Evolutionary conservation across 2,329 filamentous ascomycete species (phyloP), one percentile per base, ranked within the genome.

Genomic region (Fusarium sublunatum): DNA sequence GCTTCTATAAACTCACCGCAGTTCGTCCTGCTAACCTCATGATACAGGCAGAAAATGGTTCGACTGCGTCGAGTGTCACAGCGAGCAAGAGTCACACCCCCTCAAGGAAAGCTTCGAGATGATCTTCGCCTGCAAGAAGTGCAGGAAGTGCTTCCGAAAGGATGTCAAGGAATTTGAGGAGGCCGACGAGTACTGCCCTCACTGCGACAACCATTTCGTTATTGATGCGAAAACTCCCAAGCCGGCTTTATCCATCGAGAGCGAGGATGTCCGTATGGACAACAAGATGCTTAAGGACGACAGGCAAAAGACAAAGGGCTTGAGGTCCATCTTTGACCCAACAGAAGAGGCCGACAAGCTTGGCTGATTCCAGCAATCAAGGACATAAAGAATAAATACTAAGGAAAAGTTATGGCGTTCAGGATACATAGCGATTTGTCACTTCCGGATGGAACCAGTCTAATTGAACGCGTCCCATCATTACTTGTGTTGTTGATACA

Each of bases 121-220:
- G 92, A 86, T 83, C 34, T 98, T 99, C 73, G 92, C 92, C 48
- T 99, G 95, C 86, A 99, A 99, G 73, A 99, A 99, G 82, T 99
- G 95, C 88, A 93, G 91, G 70, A 99, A 99, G 80, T 93, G 90
- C 78, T 99, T 99, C 83, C 90, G 95, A 69, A 99, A 98, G 76
- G 92, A 99, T 72, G 90, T 90, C 41, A 81, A 87, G 65, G 91
- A 97, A 76, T 97, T 97, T 71, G 95, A 99, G 70, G 95, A 99
- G 70, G 90, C 91, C 75, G 95, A 99, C 80, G 96, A 99, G 77
- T 99, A 96, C 83, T 99, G 95, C 82, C 96, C 95, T 22, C 92
- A 97, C 81, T 99, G 95, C 82, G 95, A 99, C 76, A 99, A 99
- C 80, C 96, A 99, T 79, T 99, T 93, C 74, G 91, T 99, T 35